Conservation (phyloP, 2,329 filamentous ascomycete species). For the Pseudogymnoascus sp. region DNA sequence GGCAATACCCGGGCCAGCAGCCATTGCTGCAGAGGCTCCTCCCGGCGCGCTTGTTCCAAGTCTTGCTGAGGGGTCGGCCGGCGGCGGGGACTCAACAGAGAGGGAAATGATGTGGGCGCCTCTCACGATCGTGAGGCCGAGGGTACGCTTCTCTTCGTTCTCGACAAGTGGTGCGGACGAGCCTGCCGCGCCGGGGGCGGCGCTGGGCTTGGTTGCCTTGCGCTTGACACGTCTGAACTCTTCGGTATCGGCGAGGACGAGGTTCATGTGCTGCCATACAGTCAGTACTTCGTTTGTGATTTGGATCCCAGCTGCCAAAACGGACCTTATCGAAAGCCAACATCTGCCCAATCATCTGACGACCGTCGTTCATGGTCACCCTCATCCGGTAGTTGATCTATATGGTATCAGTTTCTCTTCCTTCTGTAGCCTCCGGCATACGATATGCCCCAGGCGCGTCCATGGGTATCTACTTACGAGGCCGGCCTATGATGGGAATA, state of each 20-base stretch:
- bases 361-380: conserved; percentile 87
- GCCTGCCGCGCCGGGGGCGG: conserved; percentile 46
- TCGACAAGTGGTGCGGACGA: conserved; percentile 64
- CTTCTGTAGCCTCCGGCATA: neutral
- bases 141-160: conserved; percentile 93
- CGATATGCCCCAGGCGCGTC: neutral
- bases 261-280: conserved; percentile 80
- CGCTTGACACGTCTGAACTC: conserved; percentile 90
- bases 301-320: neutral
- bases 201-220: conserved; percentile 66
- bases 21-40: conserved; percentile 61
- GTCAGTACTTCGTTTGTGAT: conserved; percentile 12
- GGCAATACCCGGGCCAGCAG: conserved; percentile 80
- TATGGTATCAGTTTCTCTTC: conserved; percentile 4
- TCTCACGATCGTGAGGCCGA: conserved; percentile 88
- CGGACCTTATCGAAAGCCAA: conserved; percentile 92
- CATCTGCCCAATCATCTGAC: conserved; percentile 97
- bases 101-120: conserved; percentile 92
- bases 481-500: conserved; percentile 52
- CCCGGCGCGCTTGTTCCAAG: conserved; percentile 70
- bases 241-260: conserved; percentile 96
- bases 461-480: conserved; percentile 50
- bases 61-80: conserved; percentile 84
- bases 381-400: conserved; percentile 99
- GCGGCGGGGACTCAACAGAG: conserved; percentile 91